Evolutionary conservation across 345 rosid species (phyloP).

Genomic region (Syzygium aromaticum): DNA sequence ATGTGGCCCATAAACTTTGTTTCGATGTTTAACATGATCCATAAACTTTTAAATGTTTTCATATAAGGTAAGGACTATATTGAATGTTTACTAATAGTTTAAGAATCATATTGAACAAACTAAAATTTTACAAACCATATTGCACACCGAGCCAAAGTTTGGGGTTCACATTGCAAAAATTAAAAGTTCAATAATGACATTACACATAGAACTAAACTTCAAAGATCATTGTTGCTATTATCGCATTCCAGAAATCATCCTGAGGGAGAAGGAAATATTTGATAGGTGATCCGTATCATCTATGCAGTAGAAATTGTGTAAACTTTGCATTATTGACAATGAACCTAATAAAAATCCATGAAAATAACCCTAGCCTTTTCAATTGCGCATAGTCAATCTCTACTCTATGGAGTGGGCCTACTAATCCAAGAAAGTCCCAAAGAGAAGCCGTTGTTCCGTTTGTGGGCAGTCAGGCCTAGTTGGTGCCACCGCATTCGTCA

Average conservation of each 20-base stretch:
- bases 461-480: not conserved
- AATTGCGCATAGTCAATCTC: not conserved
- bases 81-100: not conserved
- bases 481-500: not conserved
- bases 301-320: not conserved
- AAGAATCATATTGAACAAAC: not conserved
- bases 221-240: not conserved
- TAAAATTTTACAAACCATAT: not conserved
- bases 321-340: not conserved
- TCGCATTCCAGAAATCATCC: not conserved
- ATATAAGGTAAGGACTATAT: not conserved
- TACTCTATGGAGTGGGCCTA: not conserved
- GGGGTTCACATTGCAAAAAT: not conserved
- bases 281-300: not conserved
- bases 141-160: not conserved
- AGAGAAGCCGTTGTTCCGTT: not conserved
- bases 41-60: not conserved
- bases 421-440: not conserved
- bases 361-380: not conserved
- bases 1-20: accelerated
- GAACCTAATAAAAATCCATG: not conserved
- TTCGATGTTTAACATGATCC: not conserved
- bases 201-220: not conserved
- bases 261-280: not conserved
- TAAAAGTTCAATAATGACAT: not conserved